phyloP scores from a whole-genome alignment of 768 basidiomycete species.

The Fibroporia radiculosa region DNA sequence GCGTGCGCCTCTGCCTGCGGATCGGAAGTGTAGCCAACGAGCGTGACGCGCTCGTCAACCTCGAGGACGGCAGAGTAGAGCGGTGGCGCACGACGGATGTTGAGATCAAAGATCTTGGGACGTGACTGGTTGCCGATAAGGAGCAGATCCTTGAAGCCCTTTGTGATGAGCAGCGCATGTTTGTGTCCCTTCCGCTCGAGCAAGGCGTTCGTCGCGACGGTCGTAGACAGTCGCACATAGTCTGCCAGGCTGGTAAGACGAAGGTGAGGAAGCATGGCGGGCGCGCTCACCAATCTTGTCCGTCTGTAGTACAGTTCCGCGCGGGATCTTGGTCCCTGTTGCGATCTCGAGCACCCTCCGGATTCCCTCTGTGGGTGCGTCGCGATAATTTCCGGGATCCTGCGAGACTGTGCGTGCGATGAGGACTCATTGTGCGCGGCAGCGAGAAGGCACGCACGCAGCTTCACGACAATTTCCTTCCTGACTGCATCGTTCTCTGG shows the following conservation, averaged over 20 bases:
- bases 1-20: slow-evolving; percentile 72
- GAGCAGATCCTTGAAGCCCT: slow-evolving; percentile 86
- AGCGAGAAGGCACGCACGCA: slow-evolving; percentile 42
- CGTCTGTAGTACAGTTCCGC: slow-evolving; percentile 61
- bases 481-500: slow-evolving; percentile 49
- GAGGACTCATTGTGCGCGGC: background rate
- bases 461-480: slow-evolving; percentile 85
- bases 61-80: slow-evolving; percentile 73
- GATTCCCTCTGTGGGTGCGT: slow-evolving; percentile 94
- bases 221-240: slow-evolving; percentile 88
- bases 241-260: slow-evolving; percentile 36
- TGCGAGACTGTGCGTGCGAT: slow-evolving; percentile 57
- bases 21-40: slow-evolving; percentile 90
- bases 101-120: slow-evolving; percentile 90
- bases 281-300: slow-evolving; percentile 61
- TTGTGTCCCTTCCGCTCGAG: slow-evolving; percentile 91
- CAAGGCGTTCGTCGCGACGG: slow-evolving; percentile 93
- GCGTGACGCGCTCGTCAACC: slow-evolving; percentile 87
- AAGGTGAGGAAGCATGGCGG: background rate
- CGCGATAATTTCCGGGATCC: slow-evolving; percentile 79
- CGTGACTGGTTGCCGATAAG: slow-evolving; percentile 93
- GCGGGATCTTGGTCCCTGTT: slow-evolving; percentile 57
- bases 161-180: slow-evolving; percentile 86
- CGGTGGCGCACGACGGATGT: slow-evolving; percentile 71
- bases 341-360: slow-evolving; percentile 76